Evolutionary conservation across 345 rosid genomes (phyloP), one percentile per base, ranked within the genome.

Genomic region (Melaleuca quinquenervia): DNA sequence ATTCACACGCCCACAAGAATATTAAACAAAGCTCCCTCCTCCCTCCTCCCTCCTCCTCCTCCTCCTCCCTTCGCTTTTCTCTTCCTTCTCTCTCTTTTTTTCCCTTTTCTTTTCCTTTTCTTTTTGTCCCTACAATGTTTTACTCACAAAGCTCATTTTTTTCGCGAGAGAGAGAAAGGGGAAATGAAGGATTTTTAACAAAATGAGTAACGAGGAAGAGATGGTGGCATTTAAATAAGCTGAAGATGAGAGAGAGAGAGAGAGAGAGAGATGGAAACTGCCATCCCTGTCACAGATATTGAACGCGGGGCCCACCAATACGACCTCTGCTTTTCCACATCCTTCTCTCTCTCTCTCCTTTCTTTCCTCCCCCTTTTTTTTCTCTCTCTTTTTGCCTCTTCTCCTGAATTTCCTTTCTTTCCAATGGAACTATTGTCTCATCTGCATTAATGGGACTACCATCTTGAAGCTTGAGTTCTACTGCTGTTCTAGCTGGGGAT

Each of bases 1-100:
- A 89, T 88, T 92, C 94, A 92, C 94, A 88, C 91, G 89, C 82
- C 85, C 85, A 91, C 92, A 88, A 32, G 75, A 55, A 84, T 29
- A 84, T 54, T 58, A 55, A 44, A 29, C 48, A 84, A 54, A 54
- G 29, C 36, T 29, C 20, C 70, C 75, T 52, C 58, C 45, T 21
- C 21, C 85, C 45, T 29, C 49, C 55, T 10, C 55, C 75, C 78
- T 64, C 76, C 76, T 64, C 44, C 45, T 64, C 24, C 24, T 41
- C 76, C 24, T 15, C 21, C 16, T 29, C 80, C 7, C 80, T 15
- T 29, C 80, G 14, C 80, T 70, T 70, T 70, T 70, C 48, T 70
- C 36, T 70, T 36, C 48, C 48, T 36, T 44, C 45, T 21, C 41
- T 70, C 4, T 58, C 70, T 58, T 3, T n/a, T 21, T 8, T 24